These are phyloP conservation scores for Grifola frondosa DNA, from an alignment of 1,284 basidiomycete genomes.

Conservation along the genomic window DNA sequence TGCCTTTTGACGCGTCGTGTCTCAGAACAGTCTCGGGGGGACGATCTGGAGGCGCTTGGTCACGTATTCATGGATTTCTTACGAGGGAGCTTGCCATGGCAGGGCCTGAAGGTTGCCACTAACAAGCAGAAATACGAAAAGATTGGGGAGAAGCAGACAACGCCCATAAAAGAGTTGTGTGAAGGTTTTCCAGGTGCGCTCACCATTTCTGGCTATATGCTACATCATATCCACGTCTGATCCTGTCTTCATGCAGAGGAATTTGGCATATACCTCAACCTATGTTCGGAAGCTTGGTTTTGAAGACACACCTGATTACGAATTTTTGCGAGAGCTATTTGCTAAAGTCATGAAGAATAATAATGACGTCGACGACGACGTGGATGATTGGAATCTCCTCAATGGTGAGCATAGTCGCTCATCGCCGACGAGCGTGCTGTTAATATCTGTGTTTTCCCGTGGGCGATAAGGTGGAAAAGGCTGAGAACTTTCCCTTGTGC, in stretches of 20 bases:
- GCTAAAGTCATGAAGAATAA: conserved; percentile 87
- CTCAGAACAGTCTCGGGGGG: conserved; percentile 89
- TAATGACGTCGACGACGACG: conserved; percentile 82
- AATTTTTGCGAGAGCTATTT: conserved; percentile 90
- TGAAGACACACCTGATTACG: conserved; percentile 94
- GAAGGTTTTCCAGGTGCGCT: conserved; percentile 84
- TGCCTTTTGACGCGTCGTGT: conserved; percentile 1
- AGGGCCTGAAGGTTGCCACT: conserved; percentile 94
- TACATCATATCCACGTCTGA: conserved; percentile 1
- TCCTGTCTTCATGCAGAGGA: conserved; percentile 73
- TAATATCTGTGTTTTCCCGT: conserved; percentile 6
- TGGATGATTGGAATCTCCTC: conserved; percentile 88
- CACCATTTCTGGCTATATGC: conserved; percentile 3
- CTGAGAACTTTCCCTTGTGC: conserved; percentile 83
- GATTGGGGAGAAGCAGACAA: conserved; percentile 97
- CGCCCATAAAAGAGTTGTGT: conserved; percentile 89
- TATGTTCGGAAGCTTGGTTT: conserved; percentile 86
- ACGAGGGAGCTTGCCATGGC: conserved; percentile 90
- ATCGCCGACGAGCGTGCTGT: conserved; percentile 6
- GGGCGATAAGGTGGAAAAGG: conserved; percentile 74
- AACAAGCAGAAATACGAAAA: conserved; percentile 99
- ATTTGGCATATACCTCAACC: conserved; percentile 84
- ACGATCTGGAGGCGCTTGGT: conserved; percentile 91
- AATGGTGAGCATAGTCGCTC: conserved; percentile 48
- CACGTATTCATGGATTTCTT: conserved; percentile 98